A percentile compares a stretch with the other conserved stretches of the same genome.
Evolutionary conservation across 2,329 filamentous ascomycete genomes (phyloP).

Genomic region (Gaeumannomyces sp.): DNA sequence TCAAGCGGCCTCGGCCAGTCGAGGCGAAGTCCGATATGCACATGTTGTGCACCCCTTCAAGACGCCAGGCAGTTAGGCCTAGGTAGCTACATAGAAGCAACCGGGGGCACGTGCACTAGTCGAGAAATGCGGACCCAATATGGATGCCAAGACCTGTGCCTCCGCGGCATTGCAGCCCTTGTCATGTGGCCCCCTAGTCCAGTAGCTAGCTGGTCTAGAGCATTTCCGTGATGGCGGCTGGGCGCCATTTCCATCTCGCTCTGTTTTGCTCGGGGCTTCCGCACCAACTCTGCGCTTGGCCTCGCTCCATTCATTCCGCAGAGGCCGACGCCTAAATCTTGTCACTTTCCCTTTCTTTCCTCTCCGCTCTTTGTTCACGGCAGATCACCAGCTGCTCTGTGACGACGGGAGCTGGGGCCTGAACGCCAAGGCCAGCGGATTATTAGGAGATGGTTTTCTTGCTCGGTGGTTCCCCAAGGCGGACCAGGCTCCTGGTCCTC

Average conservation of each 20-base stretch:
- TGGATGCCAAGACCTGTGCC: background rate
- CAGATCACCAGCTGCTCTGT: no score
- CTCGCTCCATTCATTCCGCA: background rate
- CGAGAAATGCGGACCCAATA: background rate
- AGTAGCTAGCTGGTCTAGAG: no score
- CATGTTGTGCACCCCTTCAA: background rate
- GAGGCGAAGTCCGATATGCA: background rate
- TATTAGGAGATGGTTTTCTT: background rate
- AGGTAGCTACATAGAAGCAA: no score
- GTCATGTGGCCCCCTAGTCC: background rate
- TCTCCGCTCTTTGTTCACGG: background rate
- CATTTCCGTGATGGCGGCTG: no score
- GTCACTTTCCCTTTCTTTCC: background rate
- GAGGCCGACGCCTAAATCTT: background rate
- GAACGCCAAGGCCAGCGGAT: background rate
- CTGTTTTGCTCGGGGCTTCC: background rate
- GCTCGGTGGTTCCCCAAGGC: background rate
- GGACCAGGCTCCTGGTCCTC: constrained; percentile 1
- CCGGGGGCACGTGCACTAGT: background rate
- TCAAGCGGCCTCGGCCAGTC: background rate
- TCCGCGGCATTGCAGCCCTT: background rate
- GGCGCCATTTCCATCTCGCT: background rate
- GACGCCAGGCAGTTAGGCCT: no score
- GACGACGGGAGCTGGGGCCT: background rate
- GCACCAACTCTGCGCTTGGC: no score